A percentile compares a stretch with the other conserved stretches of the same genome.
phyloP scores from a whole-genome alignment of 306 rosid genomes.

The Astragalus membranaceus region DNA sequence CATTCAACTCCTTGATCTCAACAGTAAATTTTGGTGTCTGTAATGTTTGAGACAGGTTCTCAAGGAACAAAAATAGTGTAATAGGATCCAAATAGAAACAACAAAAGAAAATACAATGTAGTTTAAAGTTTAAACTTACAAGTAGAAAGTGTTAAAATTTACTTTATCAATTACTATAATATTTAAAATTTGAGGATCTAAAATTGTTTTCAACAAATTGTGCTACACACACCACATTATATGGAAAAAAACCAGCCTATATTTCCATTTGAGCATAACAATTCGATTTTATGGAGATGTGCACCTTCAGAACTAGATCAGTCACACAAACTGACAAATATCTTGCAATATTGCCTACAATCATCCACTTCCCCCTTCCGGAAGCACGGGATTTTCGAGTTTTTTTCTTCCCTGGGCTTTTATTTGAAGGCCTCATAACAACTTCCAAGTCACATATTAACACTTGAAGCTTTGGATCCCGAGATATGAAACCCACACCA shows the following conservation, averaged over 20 bases:
- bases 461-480: slow-evolving; percentile 90
- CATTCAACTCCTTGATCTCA: slow-evolving; percentile 79
- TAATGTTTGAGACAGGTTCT: slow-evolving; percentile 32
- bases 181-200: slow-evolving; percentile 16
- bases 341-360: slow-evolving; percentile 81
- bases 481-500: slow-evolving; percentile 83
- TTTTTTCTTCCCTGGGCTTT: slow-evolving; percentile 46
- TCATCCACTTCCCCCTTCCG: slow-evolving; percentile 94
- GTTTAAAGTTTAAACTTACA: slow-evolving; percentile 11
- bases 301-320: slow-evolving; percentile 89
- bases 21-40: slow-evolving; percentile 78
- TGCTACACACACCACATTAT: neutral
- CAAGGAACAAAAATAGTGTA: slow-evolving; percentile 16
- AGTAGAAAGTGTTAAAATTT: neutral
- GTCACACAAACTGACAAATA: slow-evolving; percentile 83
- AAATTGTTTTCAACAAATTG: neutral
- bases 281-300: neutral
- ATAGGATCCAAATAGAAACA: slow-evolving; percentile 13
- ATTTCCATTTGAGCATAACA: slow-evolving; percentile 11
- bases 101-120: slow-evolving; percentile 11
- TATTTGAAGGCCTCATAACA: slow-evolving; percentile 77
- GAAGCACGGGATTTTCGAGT: slow-evolving; percentile 60
- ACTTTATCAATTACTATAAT: slow-evolving; percentile 11
- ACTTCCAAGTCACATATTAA: slow-evolving; percentile 90
- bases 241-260: slow-evolving; percentile 2